A percentile compares a stretch with the other conserved stretches of the same genome.
phyloP scores from a whole-genome alignment of 1,284 basidiomycete species.

The Thecaphora thlaspeos region DNA sequence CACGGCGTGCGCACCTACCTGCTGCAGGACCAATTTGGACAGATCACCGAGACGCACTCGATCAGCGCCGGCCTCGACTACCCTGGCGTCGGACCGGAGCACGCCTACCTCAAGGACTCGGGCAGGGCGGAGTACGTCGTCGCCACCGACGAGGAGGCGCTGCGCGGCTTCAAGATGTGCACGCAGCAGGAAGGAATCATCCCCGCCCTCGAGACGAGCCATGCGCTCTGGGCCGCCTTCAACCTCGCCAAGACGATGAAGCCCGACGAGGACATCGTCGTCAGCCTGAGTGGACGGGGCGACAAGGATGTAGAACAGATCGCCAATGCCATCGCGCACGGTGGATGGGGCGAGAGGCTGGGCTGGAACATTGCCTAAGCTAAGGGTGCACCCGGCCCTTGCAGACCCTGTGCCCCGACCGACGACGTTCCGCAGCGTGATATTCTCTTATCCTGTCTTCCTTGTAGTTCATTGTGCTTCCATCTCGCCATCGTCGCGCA shows the following conservation, averaged over 20 bases:
- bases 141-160: constrained; percentile 89
- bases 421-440: too few relatives aligned
- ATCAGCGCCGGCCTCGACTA: constrained; percentile 82
- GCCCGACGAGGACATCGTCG: constrained; percentile 82
- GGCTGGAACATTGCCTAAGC: constrained; percentile 48
- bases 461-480: too few relatives aligned
- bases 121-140: constrained; percentile 88
- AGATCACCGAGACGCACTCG: constrained; percentile 95
- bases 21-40: constrained; percentile 81
- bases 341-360: constrained; percentile 52
- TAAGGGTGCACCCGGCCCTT: too few relatives aligned
- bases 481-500: too few relatives aligned
- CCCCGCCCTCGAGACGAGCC: constrained; percentile 91
- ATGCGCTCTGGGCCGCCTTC: constrained; percentile 90
- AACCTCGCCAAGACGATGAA: constrained; percentile 79
- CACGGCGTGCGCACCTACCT: constrained; percentile 96
- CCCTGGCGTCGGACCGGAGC: constrained; percentile 87
- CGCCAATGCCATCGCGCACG: constrained; percentile 62
- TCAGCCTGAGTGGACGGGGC: constrained; percentile 70
- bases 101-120: constrained; percentile 91
- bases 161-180: constrained; percentile 85
- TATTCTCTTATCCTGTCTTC: too few relatives aligned
- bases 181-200: constrained; percentile 97
- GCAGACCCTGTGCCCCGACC: too few relatives aligned
- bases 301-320: constrained; percentile 95